phyloP scores from a whole-genome alignment of 31 red algal genomes.

The Porphyra umbilicalis region DNA sequence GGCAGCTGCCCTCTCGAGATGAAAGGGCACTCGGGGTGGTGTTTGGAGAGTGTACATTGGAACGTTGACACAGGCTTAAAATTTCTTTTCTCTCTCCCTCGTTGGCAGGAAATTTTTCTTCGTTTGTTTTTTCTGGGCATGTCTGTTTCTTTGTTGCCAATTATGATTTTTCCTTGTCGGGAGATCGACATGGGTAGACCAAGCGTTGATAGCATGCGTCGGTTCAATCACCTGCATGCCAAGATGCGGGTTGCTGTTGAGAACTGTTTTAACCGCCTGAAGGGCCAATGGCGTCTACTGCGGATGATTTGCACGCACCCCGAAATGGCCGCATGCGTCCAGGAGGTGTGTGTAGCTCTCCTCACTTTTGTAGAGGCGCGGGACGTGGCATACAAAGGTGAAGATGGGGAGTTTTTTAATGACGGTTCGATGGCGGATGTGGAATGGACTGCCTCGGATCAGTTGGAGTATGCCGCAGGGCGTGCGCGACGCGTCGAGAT shows the following conservation, averaged over 20 bases:
- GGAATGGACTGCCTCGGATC: background rate
- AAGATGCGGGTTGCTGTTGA: background rate
- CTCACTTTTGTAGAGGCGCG: background rate
- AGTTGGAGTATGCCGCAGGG: background rate
- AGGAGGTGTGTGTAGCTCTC: background rate
- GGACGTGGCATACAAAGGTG: background rate
- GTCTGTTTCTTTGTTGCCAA: too few species aligned
- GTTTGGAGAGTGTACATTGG: background rate
- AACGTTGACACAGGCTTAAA: background rate
- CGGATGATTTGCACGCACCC: background rate
- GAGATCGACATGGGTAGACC: background rate
- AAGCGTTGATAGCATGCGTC: background rate
- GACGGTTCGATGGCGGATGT: background rate
- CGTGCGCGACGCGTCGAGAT: background rate
- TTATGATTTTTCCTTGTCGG: too few species aligned
- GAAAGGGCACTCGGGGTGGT: background rate
- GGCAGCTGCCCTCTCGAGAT: background rate
- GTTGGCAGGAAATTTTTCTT: background rate
- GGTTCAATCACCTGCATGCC: background rate
- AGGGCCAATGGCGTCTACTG: background rate
- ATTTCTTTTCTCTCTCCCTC: background rate
- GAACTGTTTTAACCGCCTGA: background rate
- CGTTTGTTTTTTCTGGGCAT: too few species aligned
- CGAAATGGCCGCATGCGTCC: background rate
- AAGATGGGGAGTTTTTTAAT: background rate